phyloP scores from a whole-genome alignment of 2,329 filamentous ascomycete genomes.

The Neoascochyta sp. region DNA sequence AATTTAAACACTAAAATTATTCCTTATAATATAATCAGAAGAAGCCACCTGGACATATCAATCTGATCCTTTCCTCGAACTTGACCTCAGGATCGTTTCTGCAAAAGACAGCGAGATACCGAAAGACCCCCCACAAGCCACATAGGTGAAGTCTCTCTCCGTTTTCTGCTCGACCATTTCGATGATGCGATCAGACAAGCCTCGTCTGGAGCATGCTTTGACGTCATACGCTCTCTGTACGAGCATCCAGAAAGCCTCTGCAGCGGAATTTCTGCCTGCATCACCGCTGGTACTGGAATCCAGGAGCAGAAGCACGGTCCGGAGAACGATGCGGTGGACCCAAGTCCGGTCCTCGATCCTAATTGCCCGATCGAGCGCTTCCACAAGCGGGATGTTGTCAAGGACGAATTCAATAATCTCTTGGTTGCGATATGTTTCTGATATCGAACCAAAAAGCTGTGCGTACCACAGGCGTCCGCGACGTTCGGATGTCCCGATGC shows the following conservation, averaged over 20 bases:
- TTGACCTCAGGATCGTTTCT: too few species aligned
- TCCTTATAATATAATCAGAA: too few species aligned
- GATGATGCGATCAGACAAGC: slow-evolving; percentile 2
- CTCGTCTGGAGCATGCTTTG: slow-evolving; percentile 2
- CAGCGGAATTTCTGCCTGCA: slow-evolving; percentile 2
- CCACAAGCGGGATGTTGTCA: slow-evolving; percentile 8
- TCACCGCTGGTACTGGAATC: background rate
- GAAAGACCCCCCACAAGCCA: slow-evolving; percentile 6
- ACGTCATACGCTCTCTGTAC: slow-evolving; percentile 7
- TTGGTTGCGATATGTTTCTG: background rate
- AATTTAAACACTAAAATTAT: too few species aligned
- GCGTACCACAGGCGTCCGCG: slow-evolving; percentile 8
- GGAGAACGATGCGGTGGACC: slow-evolving; percentile 7
- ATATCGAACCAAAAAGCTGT: slow-evolving; percentile 5
- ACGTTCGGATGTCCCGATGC: slow-evolving; percentile 2
- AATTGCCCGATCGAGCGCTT: slow-evolving; percentile 6
- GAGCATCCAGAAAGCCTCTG: slow-evolving; percentile 4
- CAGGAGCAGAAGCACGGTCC: slow-evolving; percentile 4
- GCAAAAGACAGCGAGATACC: too few species aligned
- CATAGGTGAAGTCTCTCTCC: slow-evolving; percentile 7
- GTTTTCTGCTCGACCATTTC: slow-evolving; percentile 4
- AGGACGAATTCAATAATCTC: slow-evolving; percentile 6
- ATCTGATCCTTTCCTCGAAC: too few species aligned
- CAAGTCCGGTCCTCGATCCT: slow-evolving; percentile 5
- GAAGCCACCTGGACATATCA: too few species aligned